phyloP scores from a whole-genome alignment of 192 early-diverging fungal genomes.

The Rhizophlyctis rosea region DNA sequence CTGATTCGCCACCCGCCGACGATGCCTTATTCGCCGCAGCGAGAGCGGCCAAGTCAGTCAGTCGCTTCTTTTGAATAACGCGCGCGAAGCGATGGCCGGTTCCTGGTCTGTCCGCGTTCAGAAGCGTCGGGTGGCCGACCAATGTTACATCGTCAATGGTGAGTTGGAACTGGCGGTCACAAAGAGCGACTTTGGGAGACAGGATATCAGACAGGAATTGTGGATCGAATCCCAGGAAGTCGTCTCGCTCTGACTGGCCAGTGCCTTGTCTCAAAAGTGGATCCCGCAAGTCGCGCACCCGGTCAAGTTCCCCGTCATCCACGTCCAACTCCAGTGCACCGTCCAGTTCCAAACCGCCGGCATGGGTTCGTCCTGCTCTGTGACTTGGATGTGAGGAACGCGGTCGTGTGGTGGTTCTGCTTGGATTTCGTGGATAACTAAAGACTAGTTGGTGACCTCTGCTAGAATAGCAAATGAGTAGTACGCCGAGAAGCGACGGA shows the following conservation, averaged over 20 bases:
- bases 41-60: conserved; percentile 27
- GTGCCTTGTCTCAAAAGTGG: not conserved
- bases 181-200: conserved; percentile 76
- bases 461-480: conserved; percentile 63
- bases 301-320: not conserved
- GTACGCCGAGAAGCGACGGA: conserved; percentile 38
- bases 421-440: conserved; percentile 55
- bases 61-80: conserved; percentile 36
- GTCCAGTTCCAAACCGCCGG: not conserved
- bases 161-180: conserved; percentile 83
- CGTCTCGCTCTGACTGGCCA: conserved; percentile 7
- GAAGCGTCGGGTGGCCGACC: conserved; percentile 62
- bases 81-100: conserved; percentile 47
- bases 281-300: not conserved
- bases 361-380: conserved; percentile 1
- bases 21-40: conserved; percentile 26
- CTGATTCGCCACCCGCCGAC: too few relatives aligned
- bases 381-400: conserved; percentile 11
- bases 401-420: conserved; percentile 20
- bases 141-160: conserved; percentile 83
- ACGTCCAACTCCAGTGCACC: not conserved
- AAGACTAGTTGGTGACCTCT: conserved; percentile 75
- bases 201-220: conserved; percentile 79
- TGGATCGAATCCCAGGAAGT: conserved; percentile 67
- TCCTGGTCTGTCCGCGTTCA: conserved; percentile 57